phyloP scores from a whole-genome alignment of 2,329 filamentous ascomycete species.

The Ceratocystis huliohia region DNA sequence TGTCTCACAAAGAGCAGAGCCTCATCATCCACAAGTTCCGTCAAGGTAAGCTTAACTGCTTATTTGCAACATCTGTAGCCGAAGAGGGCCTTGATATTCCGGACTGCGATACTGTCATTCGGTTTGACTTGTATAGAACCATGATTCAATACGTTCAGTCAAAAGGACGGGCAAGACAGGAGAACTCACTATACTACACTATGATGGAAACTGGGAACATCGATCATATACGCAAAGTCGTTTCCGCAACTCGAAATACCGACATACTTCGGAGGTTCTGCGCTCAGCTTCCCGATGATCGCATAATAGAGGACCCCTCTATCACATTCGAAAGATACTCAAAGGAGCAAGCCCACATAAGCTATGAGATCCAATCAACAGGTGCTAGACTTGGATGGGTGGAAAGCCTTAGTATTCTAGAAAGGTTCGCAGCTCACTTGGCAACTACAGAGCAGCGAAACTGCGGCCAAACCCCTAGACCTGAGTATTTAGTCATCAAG shows the following conservation, averaged over 20 bases:
- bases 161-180: conserved; percentile 68
- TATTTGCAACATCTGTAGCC: conserved; percentile 54
- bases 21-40: conserved; percentile 55
- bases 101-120: conserved; percentile 52
- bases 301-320: conserved; percentile 27
- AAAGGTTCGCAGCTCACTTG: conserved; percentile 60
- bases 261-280: conserved; percentile 63
- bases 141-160: conserved; percentile 95
- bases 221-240: conserved; percentile 43
- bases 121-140: conserved; percentile 80
- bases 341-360: conserved; percentile 30
- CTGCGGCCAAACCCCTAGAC: conserved; percentile 28
- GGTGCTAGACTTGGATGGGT: conserved; percentile 69
- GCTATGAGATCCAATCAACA: conserved; percentile 50
- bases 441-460: conserved; percentile 29
- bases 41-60: conserved; percentile 45
- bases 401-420: conserved; percentile 58
- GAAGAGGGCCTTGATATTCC: conserved; percentile 58
- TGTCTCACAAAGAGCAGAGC: conserved; percentile 63
- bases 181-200: conserved; percentile 66
- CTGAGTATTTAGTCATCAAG: conserved; percentile 50
- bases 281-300: conserved; percentile 57
- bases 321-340: conserved; percentile 3
- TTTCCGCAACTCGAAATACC: conserved; percentile 49
- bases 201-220: conserved; percentile 66